Evolutionary conservation across 495 filamentous ascomycete species (phyloP).

Genomic region (Aspergillus saccharolyticus): DNA sequence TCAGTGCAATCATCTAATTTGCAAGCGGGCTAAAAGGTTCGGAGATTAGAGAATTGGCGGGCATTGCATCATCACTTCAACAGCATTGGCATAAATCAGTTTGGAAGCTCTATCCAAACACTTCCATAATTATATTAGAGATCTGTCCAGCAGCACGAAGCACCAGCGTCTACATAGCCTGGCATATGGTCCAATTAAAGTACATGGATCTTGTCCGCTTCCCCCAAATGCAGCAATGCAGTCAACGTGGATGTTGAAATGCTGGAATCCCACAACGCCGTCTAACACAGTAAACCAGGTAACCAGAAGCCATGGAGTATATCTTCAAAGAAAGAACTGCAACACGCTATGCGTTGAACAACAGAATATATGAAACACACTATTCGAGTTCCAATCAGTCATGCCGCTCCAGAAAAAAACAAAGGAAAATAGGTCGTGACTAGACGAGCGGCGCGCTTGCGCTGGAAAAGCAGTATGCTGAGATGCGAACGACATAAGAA

Average conservation of each 20-base stretch:
- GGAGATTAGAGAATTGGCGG: too few relatives aligned
- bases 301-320: constrained; percentile 10
- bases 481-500: constrained; percentile 12
- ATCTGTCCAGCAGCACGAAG: constrained; percentile 2
- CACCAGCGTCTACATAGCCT: not conserved
- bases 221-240: constrained; percentile 12
- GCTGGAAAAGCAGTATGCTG: not conserved
- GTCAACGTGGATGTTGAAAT: constrained; percentile 3
- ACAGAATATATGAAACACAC: constrained; percentile 1
- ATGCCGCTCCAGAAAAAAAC: not conserved
- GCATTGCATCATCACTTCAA: too few relatives aligned
- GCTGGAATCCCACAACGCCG: constrained; percentile 14
- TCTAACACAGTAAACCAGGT: constrained; percentile 12
- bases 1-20: too few relatives aligned
- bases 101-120: not conserved
- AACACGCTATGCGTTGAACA: constrained; percentile 16
- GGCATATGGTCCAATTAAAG: not conserved
- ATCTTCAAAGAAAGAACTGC: constrained; percentile 9
- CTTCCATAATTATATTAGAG: not conserved
- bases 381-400: not conserved
- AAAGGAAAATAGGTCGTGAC: constrained; percentile 3
- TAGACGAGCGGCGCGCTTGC: not conserved
- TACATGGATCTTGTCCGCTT: not conserved
- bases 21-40: too few relatives aligned
- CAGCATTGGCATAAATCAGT: not conserved